Conservation (phyloP, 1,284 basidiomycete genomes). For the Cystobasidium slooffiae region DNA sequence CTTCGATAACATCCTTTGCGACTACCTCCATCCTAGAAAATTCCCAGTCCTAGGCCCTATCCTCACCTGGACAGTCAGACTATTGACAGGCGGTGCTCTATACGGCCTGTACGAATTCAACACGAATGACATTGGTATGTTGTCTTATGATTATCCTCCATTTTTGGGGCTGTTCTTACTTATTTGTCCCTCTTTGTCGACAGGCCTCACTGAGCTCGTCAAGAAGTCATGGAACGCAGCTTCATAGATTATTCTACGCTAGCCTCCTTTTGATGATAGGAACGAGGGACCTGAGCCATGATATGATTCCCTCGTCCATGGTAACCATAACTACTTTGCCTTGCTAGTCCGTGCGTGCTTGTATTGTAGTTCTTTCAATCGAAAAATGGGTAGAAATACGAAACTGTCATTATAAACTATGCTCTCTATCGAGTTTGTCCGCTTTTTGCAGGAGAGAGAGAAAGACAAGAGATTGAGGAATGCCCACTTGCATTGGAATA, state of each 20-base stretch:
- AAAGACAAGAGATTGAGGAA: too few species aligned
- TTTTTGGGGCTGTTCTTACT: not conserved
- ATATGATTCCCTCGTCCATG: too few species aligned
- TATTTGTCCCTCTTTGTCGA: conserved; percentile 1
- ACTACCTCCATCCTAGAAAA: conserved; percentile 94
- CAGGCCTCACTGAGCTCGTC: conserved; percentile 74
- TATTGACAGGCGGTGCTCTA: conserved; percentile 78
- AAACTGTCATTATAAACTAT: too few species aligned
- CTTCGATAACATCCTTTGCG: conserved; percentile 60
- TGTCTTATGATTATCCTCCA: not conserved
- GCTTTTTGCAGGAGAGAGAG: too few species aligned
- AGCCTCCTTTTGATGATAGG: too few species aligned
- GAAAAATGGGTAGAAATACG: too few species aligned
- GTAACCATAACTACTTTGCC: too few species aligned
- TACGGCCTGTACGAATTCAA: conserved; percentile 96
- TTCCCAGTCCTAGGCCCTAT: conserved; percentile 77
- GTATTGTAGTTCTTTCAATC: too few species aligned
- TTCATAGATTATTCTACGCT: not conserved
- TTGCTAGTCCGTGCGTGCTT: too few species aligned
- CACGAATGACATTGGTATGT: conserved; percentile 90
- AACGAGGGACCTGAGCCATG: too few species aligned
- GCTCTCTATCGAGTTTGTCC: too few species aligned
- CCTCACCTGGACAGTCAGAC: conserved; percentile 74
- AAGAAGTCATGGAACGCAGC: conserved; percentile 67
- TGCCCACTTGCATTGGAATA: too few species aligned